Base-by-base conservation (phyloP, 495 filamentous ascomycete genomes). In the Talaromyces ruber region DNA sequence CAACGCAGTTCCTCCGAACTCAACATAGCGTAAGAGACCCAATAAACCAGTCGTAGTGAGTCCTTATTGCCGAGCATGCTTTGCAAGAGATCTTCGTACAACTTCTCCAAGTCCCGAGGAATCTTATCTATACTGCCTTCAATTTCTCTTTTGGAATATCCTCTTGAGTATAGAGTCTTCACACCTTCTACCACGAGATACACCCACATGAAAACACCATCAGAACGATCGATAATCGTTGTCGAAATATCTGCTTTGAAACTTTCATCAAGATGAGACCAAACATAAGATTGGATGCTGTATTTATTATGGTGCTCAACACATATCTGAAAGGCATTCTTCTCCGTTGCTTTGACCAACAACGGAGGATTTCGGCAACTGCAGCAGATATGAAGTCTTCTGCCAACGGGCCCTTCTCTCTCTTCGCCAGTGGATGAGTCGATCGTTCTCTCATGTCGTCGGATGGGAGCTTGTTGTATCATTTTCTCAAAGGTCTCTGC, bases 331-430 rank as follows among this genome's bases (percentile, higher is more conserved):
- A 67, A 57, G 8, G 32, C 12, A 34, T 45, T 18, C 18, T 45
- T 4, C 60, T 68, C 50, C 25, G 51, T 51, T 29, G 28, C 28
- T 3, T 29, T 29, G 28, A 29, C 28, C 9, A 71, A 43, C 9
- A 72, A 61, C 11, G 74, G 74, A 57, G 70, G 74, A 57, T 73
- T 70, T 1, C 74, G 74, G 62, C 75, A 76, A 21, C 70, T 67
- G 29, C 76, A 72, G 57, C 75, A 78, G 29, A 78, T 71, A 2
- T 28, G 68, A 55, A 73, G 65, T 9, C 14, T 57, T 22, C 51
- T 39, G 34, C 34, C 7, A 37, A 37, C 8, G 34, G 2, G 28
- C 28, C 6, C 6, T 29, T 29, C 28, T 29, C 3, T 29, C 28
- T 29, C 28, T 29, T 29, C 28, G 28, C 28, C 28, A 6, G 28